Evolutionary conservation across 2,329 filamentous ascomycete genomes (phyloP).

Genomic region (Aureobasidium sp.): DNA sequence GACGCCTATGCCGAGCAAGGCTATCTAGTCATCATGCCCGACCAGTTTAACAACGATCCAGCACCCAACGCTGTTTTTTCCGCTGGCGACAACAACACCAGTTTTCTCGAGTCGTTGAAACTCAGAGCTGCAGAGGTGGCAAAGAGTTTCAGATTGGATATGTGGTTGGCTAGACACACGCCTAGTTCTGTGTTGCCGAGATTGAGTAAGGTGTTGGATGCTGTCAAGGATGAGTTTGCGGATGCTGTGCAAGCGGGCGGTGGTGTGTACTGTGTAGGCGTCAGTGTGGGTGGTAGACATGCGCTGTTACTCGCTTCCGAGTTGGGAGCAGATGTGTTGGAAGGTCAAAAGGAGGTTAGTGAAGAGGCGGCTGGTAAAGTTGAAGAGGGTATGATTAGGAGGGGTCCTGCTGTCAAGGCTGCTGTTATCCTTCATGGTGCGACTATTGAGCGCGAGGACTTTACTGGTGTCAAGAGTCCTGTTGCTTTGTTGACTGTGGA

Average conservation of each 20-base stretch:
- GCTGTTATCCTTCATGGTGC: slow-evolving; percentile 84
- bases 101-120: slow-evolving; percentile 77
- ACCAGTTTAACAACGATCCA: slow-evolving; percentile 77
- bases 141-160: slow-evolving; percentile 90
- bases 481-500: slow-evolving; percentile 79
- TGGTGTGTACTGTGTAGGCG: slow-evolving; percentile 80
- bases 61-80: slow-evolving; percentile 71
- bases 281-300: slow-evolving; percentile 86
- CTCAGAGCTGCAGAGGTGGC: slow-evolving; percentile 78
- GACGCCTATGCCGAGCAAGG: slow-evolving; percentile 84
- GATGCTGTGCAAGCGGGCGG: slow-evolving; percentile 78
- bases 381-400: slow-evolving; percentile 64
- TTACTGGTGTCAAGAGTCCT: slow-evolving; percentile 73
- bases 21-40: slow-evolving; percentile 88
- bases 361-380: slow-evolving; percentile 42
- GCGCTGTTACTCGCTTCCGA: slow-evolving; percentile 71
- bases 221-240: slow-evolving; percentile 79
- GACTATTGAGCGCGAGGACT: slow-evolving; percentile 75
- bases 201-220: slow-evolving; percentile 77
- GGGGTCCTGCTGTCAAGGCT: slow-evolving; percentile 75
- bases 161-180: slow-evolving; percentile 91
- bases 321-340: slow-evolving; percentile 49
- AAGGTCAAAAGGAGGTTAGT: slow-evolving; percentile 39
- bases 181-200: slow-evolving; percentile 85
- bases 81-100: slow-evolving; percentile 33